These are phyloP conservation scores for Mycena floridula DNA, from an alignment of 768 basidiomycete species.

Conservation along the genomic window DNA sequence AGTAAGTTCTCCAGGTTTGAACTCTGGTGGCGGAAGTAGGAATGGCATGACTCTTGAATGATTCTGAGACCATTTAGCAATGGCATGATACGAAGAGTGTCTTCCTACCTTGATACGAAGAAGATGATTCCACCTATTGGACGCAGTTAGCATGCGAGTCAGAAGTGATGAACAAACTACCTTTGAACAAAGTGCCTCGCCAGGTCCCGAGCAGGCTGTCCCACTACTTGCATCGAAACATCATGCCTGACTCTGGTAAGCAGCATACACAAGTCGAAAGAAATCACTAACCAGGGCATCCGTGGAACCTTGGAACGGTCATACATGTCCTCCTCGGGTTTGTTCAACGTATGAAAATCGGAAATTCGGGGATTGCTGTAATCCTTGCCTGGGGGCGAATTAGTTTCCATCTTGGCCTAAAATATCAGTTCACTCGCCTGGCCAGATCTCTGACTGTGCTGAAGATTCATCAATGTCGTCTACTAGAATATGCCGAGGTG, in stretches of 20 bases:
- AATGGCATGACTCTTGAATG: constrained; percentile 92
- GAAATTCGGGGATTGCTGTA: constrained; percentile 85
- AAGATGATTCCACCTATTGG: constrained; percentile 83
- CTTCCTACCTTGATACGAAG: constrained; percentile 78
- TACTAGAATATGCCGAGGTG: constrained; percentile 83
- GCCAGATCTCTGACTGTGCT: constrained; percentile 77
- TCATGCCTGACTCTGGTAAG: constrained; percentile 68
- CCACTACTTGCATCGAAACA: constrained; percentile 91
- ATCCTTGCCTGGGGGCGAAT: constrained; percentile 66
- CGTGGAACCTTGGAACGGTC: constrained; percentile 84
- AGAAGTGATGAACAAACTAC: constrained; percentile 29
- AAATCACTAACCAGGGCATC: constrained; percentile 84
- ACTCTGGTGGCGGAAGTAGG: constrained; percentile 89
- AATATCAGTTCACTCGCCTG: constrained; percentile 47
- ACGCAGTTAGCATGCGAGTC: neutral
- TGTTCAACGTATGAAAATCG: constrained; percentile 83
- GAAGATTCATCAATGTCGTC: constrained; percentile 71
- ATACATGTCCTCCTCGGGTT: constrained; percentile 94
- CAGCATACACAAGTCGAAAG: neutral
- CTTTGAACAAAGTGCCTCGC: constrained; percentile 93
- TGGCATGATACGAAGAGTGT: constrained; percentile 1
- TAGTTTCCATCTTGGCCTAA: constrained; percentile 1
- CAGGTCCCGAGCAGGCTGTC: constrained; percentile 92
- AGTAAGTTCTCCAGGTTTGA: constrained; percentile 71
- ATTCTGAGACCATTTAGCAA: constrained; percentile 45